phyloP scores from a whole-genome alignment of 352 stramenopile genomes.

The Saprolegnia parasitica region DNA sequence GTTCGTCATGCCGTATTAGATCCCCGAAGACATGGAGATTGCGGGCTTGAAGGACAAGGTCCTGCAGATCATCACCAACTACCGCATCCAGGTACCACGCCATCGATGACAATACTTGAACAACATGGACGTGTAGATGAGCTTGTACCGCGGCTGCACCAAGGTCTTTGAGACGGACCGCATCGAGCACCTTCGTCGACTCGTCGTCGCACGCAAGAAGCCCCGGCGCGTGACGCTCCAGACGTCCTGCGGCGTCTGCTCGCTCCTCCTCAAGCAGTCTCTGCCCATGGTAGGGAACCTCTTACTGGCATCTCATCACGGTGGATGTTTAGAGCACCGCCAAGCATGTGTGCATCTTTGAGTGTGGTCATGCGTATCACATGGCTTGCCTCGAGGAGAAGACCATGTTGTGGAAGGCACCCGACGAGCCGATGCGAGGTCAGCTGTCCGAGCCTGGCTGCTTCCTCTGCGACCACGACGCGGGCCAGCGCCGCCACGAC shows the following conservation, averaged over 20 bases:
- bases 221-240: conserved; percentile 54
- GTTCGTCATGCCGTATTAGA: conserved; percentile 37
- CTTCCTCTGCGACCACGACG: conserved; percentile 81
- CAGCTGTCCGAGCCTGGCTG: conserved; percentile 52
- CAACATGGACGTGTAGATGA: conserved; percentile 41
- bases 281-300: neutral
- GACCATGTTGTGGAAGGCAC: conserved; percentile 83
- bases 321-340: neutral
- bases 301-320: neutral
- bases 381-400: conserved; percentile 76
- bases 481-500: conserved; percentile 42
- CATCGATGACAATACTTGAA: too few species aligned
- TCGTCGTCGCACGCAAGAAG: conserved; percentile 58
- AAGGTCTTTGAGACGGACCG: conserved; percentile 79
- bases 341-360: conserved; percentile 65
- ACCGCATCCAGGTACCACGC: conserved; percentile 64
- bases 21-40: conserved; percentile 79
- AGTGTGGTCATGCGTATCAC: conserved; percentile 81
- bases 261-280: conserved; percentile 38
- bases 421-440: conserved; percentile 39
- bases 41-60: conserved; percentile 77
- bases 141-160: conserved; percentile 63
- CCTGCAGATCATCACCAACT: conserved; percentile 72
- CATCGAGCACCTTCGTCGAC: conserved; percentile 57
- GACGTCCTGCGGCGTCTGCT: conserved; percentile 62